A percentile compares a stretch with the other conserved stretches of the same genome.
Evolutionary conservation across 371 early-diverging fungal genomes (phyloP).

Genomic region (Mortierella sp.): DNA sequence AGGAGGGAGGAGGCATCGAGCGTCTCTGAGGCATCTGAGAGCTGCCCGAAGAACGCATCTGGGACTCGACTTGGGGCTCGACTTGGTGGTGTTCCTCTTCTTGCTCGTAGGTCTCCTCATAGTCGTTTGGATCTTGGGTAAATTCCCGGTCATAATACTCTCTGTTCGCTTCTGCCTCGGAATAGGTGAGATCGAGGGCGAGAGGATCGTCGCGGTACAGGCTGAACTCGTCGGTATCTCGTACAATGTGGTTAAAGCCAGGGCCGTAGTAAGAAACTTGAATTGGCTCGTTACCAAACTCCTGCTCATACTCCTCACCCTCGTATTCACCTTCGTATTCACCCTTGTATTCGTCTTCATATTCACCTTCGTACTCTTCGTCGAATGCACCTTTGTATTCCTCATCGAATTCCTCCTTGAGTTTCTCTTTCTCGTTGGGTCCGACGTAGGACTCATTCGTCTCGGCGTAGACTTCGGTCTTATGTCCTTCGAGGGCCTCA

Average conservation of each 20-base stretch:
- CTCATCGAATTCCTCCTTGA: not conserved
- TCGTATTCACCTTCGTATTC: too few species aligned
- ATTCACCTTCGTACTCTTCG: too few species aligned
- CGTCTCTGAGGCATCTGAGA: not conserved
- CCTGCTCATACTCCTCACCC: not conserved
- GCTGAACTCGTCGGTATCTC: not conserved
- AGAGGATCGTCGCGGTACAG: not conserved
- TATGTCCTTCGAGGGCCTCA: not conserved
- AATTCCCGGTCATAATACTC: not conserved
- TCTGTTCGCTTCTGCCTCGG: not conserved
- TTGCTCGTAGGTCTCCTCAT: not conserved
- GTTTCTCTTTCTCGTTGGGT: too few species aligned
- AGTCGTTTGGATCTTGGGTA: not conserved
- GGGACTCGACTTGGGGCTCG: not conserved
- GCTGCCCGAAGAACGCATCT: too few species aligned
- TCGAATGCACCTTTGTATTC: not conserved
- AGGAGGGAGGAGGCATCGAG: conserved; percentile 7
- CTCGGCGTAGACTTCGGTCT: too few species aligned
- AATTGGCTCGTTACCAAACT: not conserved
- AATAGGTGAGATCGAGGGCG: not conserved
- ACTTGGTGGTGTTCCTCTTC: not conserved
- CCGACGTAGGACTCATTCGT: too few species aligned
- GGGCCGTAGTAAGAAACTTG: not conserved
- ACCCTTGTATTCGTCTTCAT: too few species aligned
- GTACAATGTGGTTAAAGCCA: not conserved